phyloP scores from a whole-genome alignment of 2,329 filamentous ascomycete species.

The Fusarium pilosicola region DNA sequence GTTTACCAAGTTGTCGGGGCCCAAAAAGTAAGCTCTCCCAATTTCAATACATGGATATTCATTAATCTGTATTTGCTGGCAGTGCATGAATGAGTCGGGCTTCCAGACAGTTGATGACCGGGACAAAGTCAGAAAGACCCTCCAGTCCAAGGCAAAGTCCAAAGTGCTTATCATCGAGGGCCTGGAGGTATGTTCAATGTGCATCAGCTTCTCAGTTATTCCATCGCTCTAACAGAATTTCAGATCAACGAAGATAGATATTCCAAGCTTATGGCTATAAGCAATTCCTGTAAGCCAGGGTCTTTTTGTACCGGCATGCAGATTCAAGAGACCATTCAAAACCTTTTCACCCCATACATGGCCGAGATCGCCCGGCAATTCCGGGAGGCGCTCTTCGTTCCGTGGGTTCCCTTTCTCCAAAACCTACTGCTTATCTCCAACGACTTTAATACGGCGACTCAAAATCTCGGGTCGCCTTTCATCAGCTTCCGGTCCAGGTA shows the following conservation, averaged over 20 bases:
- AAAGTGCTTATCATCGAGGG: neutral
- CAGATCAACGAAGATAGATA: neutral
- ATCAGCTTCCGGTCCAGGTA: neutral
- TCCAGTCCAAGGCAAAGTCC: neutral
- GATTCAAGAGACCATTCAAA: neutral
- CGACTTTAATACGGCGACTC: neutral
- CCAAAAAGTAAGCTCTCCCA: neutral
- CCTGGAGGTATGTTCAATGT: neutral
- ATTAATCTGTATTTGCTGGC: fast-evolving
- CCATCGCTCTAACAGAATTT: neutral
- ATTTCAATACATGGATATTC: fast-evolving
- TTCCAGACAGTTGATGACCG: neutral
- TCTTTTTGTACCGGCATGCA: neutral
- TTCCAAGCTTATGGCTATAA: neutral
- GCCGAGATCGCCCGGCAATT: neutral
- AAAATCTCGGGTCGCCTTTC: neutral
- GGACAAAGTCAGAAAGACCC: neutral
- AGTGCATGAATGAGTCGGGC: neutral
- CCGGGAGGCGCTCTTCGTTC: neutral
- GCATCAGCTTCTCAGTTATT: neutral
- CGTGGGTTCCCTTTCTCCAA: neutral
- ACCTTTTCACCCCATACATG: neutral
- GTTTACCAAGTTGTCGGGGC: neutral
- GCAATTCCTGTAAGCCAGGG: neutral
- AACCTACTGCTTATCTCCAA: neutral